Evolutionary conservation across 805 yeast genomes (phyloP).

Genomic region (Hanseniaspora clermontiae): DNA sequence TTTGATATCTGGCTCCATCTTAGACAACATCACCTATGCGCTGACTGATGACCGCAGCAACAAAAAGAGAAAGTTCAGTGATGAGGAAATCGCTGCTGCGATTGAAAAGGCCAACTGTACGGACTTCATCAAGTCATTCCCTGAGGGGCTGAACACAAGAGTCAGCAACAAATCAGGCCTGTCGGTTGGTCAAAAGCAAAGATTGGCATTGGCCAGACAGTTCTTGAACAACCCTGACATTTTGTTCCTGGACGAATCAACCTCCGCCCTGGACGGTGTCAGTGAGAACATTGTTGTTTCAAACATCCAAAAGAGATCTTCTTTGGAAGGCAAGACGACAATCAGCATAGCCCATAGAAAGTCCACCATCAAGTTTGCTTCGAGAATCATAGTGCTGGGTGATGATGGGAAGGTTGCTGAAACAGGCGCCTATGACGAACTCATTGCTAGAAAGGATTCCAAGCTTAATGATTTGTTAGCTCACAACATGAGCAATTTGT

Average conservation of each 20-base stretch:
- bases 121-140: slow-evolving; percentile 58
- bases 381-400: slow-evolving; percentile 67
- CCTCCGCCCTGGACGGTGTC: slow-evolving; percentile 82
- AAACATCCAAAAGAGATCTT: slow-evolving; percentile 44
- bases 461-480: slow-evolving; percentile 29
- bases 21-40: slow-evolving; percentile 76
- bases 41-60: slow-evolving; percentile 27
- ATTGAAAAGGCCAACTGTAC: slow-evolving; percentile 60
- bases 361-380: slow-evolving; percentile 73
- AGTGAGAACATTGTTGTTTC: slow-evolving; percentile 75
- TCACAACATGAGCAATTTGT: slow-evolving; percentile 20
- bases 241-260: slow-evolving; percentile 84
- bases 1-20: slow-evolving; percentile 70
- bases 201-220: slow-evolving; percentile 84
- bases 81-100: slow-evolving; percentile 49
- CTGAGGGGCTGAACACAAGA: slow-evolving; percentile 65
- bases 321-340: slow-evolving; percentile 50
- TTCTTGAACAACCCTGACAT: slow-evolving; percentile 65
- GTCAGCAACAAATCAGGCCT: slow-evolving; percentile 81
- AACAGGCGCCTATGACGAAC: slow-evolving; percentile 45
- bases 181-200: slow-evolving; percentile 90
- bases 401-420: slow-evolving; percentile 64
- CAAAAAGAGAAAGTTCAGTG: slow-evolving; percentile 35
- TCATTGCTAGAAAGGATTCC: slow-evolving; percentile 32
- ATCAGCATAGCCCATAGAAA: slow-evolving; percentile 86